Conservation (phyloP, 1,284 basidiomycete species). For the Macrocybe sp. region DNA sequence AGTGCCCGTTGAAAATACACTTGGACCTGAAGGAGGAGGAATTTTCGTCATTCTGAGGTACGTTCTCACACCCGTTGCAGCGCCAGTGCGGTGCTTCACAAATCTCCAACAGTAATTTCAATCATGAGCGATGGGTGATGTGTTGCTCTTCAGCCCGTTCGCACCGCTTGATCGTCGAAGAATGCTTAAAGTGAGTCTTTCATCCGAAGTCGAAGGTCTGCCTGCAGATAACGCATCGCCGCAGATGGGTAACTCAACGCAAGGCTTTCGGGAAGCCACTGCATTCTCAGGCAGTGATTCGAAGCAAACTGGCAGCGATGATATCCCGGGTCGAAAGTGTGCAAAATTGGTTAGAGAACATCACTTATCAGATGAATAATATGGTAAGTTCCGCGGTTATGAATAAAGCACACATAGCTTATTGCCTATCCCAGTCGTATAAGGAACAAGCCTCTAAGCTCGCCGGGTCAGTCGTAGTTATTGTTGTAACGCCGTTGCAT, state of each 20-base stretch:
- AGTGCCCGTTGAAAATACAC: conserved; percentile 80
- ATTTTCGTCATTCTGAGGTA: conserved; percentile 67
- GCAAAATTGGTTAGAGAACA: conserved; percentile 86
- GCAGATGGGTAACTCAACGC: conserved; percentile 71
- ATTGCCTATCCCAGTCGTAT: conserved; percentile 33
- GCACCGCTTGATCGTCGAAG: conserved; percentile 48
- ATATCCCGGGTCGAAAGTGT: conserved; percentile 71
- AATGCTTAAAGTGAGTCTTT: conserved; percentile 56
- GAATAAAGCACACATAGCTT: background rate
- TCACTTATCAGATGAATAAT: conserved; percentile 90
- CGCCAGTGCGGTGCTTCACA: conserved; percentile 1
- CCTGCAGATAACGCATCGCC: conserved; percentile 3
- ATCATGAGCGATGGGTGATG: conserved; percentile 78
- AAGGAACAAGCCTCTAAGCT: conserved; percentile 54
- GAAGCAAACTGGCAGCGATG: conserved; percentile 82
- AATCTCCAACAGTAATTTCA: conserved; percentile 50
- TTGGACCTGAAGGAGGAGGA: conserved; percentile 76
- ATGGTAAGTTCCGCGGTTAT: conserved; percentile 45
- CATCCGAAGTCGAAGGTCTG: background rate
- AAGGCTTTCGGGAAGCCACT: conserved; percentile 87
- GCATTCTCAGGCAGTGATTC: conserved; percentile 78
- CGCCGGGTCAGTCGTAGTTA: conserved; percentile 45
- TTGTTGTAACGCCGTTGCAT: background rate
- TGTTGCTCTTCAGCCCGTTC: conserved; percentile 49
- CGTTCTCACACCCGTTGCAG: conserved; percentile 1